Evolutionary conservation across 208 protist genomes (phyloP).

Genomic region (Leishmania guyanensis): DNA sequence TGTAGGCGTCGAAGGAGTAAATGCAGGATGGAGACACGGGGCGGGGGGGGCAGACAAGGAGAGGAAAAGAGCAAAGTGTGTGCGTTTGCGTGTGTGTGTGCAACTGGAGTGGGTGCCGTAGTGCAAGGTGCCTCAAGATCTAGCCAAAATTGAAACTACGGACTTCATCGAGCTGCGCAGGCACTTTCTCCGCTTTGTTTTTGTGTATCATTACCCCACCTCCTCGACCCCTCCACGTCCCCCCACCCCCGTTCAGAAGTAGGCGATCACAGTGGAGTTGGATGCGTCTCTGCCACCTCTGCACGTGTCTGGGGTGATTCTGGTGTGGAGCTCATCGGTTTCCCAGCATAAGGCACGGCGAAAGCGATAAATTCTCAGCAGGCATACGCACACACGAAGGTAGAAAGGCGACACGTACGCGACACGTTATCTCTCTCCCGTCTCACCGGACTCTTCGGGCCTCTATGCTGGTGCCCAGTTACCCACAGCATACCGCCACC

Average conservation of each 20-base stretch:
- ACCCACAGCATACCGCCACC: no score
- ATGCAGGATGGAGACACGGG: background rate
- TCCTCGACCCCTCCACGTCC: background rate
- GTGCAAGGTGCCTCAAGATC: background rate
- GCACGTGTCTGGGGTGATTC: background rate
- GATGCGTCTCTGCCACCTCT: background rate
- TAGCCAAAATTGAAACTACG: background rate
- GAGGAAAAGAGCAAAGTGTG: background rate
- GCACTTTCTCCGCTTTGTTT: background rate
- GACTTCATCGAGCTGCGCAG: background rate
- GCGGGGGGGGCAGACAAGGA: background rate
- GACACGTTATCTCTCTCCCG: no score
- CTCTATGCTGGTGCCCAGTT: no score
- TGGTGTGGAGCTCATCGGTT: no score
- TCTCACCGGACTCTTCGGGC: no score
- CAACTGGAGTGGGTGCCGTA: background rate
- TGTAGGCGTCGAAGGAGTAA: background rate
- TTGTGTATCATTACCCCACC: background rate
- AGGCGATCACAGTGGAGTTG: background rate
- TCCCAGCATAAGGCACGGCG: no score
- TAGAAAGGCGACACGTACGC: background rate
- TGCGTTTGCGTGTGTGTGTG: background rate
- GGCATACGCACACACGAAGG: slow-evolving; percentile 1
- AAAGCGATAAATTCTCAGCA: background rate
- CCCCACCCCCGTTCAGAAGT: background rate